Conservation (phyloP, 495 filamentous ascomycete species). For the Jackrogersella minutella region DNA sequence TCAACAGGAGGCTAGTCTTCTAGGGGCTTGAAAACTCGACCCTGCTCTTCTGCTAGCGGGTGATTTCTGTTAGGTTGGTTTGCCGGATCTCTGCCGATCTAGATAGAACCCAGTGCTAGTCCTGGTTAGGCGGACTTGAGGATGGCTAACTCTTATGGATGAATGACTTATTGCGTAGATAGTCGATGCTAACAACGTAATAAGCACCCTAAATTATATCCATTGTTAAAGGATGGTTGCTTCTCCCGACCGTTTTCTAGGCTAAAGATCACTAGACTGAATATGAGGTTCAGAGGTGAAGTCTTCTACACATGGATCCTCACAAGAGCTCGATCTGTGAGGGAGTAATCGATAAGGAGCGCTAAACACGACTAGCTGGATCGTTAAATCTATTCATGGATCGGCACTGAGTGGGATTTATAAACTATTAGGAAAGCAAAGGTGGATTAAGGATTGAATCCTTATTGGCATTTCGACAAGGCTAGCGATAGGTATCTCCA, state of each 20-base stretch:
- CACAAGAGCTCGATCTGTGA: neutral
- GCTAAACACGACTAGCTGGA: neutral
- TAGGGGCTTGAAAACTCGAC: neutral
- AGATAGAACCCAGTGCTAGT: neutral
- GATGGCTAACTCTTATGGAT: neutral
- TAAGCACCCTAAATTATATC: too few species aligned
- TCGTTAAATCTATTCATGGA: too few species aligned
- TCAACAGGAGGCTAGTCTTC: neutral
- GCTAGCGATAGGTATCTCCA: neutral
- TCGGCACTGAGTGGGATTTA: neutral
- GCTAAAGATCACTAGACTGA: neutral
- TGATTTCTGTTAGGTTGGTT: neutral
- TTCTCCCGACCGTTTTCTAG: neutral
- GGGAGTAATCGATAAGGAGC: neutral
- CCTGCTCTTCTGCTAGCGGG: neutral
- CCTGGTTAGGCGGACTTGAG: neutral
- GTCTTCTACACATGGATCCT: too few species aligned
- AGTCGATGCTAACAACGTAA: too few species aligned
- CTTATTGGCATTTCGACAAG: neutral
- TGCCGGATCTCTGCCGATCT: neutral
- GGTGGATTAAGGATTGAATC: slow-evolving; percentile 1
- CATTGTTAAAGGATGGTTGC: neutral
- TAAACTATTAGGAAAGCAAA: neutral
- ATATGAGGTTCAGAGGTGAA: neutral
- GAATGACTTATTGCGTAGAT: neutral